phyloP scores from a whole-genome alignment of 208 protist species.

The Wallacemonas sp. region DNA sequence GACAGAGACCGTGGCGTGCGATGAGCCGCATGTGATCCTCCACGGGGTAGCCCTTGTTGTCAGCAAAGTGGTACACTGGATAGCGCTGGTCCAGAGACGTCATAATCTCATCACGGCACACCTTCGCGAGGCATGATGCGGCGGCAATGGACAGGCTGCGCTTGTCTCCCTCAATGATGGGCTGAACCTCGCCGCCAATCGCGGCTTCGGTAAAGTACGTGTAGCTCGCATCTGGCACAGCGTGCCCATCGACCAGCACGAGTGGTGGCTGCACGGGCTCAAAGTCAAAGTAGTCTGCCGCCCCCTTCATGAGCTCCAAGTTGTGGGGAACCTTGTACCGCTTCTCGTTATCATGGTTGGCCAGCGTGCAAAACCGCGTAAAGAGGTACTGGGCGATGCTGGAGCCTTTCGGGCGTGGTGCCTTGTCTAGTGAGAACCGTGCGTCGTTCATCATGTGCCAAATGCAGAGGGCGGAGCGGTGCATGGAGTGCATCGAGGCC shows the following conservation, averaged over 20 bases:
- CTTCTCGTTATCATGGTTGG: constrained; percentile 69
- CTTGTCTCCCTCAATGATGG: constrained; percentile 88
- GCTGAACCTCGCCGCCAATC: constrained; percentile 71
- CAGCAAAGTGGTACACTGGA: constrained; percentile 76
- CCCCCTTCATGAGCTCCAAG: constrained; percentile 65
- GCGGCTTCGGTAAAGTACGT: constrained; percentile 59
- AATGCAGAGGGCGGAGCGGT: constrained; percentile 71
- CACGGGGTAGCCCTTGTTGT: constrained; percentile 89
- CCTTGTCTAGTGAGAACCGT: constrained; percentile 76
- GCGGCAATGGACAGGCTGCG: constrained; percentile 85
- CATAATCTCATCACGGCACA: constrained; percentile 88
- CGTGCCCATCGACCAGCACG: constrained; percentile 85
- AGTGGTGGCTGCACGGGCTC: constrained; percentile 85
- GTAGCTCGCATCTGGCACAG: constrained; percentile 67
- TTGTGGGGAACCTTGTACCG: constrained; percentile 61
- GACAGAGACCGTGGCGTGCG: constrained; percentile 57
- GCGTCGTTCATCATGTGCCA: constrained; percentile 86
- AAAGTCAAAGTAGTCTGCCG: constrained; percentile 70
- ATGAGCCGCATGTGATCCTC: constrained; percentile 86
- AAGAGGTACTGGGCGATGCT: constrained; percentile 86
- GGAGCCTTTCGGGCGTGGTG: constrained; percentile 63
- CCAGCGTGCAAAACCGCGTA: constrained; percentile 73
- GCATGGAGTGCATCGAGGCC: constrained; percentile 86
- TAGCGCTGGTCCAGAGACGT: constrained; percentile 73
- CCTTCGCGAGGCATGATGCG: constrained; percentile 90